A percentile compares a stretch with the other conserved stretches of the same genome.
These are phyloP conservation scores for Blepharisma japonicum DNA, from an alignment of 73 alveolate genomes.

Conservation along the genomic window DNA sequence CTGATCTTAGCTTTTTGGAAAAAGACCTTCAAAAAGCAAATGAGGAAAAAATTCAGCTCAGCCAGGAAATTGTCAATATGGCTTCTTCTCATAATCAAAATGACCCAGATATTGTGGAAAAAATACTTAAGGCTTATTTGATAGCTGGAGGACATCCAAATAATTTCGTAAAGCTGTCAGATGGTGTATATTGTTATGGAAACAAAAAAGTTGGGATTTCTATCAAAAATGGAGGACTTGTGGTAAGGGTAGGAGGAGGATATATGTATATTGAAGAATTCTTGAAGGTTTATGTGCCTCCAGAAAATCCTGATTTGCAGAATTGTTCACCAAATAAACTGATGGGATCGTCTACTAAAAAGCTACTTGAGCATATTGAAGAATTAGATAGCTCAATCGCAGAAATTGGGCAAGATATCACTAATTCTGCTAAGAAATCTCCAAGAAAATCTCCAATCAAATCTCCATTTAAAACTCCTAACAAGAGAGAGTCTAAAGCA, in stretches of 20 bases:
- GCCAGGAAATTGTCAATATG: background rate
- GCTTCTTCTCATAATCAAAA: background rate
- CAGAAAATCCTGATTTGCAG: conserved; percentile 21
- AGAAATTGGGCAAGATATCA: background rate
- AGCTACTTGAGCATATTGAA: background rate
- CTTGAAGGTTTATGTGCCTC: conserved; percentile 26
- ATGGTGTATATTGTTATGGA: conserved; percentile 34
- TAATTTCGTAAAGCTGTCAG: background rate
- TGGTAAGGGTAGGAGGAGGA: conserved; percentile 50
- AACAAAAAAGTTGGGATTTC: conserved; percentile 34
- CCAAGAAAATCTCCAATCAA: no score
- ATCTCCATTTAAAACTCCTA: no score
- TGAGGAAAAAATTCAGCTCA: no score
- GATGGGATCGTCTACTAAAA: background rate
- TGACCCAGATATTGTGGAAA: conserved; percentile 1
- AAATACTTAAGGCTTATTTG: background rate
- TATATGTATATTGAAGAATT: conserved; percentile 42
- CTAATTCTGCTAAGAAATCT: background rate
- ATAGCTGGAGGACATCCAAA: background rate
- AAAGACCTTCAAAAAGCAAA: no score
- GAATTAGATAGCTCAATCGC: background rate
- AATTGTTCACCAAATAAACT: background rate
- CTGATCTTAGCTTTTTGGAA: no score
- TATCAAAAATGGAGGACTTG: conserved; percentile 34
- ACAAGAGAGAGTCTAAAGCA: no score